These are phyloP conservation scores for Amniculicola lignicola DNA, from an alignment of 495 filamentous ascomycete genomes.

Conservation along the genomic window DNA sequence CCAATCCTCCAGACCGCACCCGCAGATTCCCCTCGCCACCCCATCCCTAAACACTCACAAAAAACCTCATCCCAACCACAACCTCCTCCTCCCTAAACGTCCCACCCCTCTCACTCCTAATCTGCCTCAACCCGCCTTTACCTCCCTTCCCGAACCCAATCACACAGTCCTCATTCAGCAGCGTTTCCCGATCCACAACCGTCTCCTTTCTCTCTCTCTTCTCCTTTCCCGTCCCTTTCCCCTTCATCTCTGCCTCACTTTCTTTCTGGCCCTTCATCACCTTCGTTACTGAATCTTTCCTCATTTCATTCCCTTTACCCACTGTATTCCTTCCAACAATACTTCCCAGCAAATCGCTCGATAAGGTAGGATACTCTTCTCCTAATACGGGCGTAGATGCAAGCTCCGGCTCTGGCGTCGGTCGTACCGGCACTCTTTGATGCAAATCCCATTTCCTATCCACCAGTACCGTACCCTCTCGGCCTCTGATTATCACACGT, in stretches of 20 bases:
- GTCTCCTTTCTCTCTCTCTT: background rate
- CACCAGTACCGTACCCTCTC: too few species aligned
- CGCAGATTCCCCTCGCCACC: too few species aligned
- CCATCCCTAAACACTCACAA: slow-evolving; percentile 31
- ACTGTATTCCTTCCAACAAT: too few species aligned
- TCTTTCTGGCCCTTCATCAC: background rate
- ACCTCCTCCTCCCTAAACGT: slow-evolving; percentile 42
- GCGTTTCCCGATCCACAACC: slow-evolving; percentile 21
- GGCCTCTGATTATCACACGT: too few species aligned
- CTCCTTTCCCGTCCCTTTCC: too few species aligned
- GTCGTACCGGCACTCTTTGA: too few species aligned
- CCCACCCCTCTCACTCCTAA: slow-evolving; percentile 38
- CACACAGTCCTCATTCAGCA: slow-evolving; percentile 39
- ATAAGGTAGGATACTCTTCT: background rate
- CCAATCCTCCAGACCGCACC: too few species aligned
- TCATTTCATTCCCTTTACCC: background rate
- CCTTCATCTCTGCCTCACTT: background rate
- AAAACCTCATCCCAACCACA: slow-evolving; percentile 45
- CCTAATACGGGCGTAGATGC: too few species aligned
- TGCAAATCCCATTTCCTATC: too few species aligned
- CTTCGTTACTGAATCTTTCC: background rate
- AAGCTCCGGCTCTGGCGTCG: too few species aligned
- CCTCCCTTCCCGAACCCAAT: slow-evolving; percentile 38
- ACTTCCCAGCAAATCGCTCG: background rate
- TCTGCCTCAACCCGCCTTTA: slow-evolving; percentile 35